phyloP scores from a whole-genome alignment of 768 basidiomycete species.

The Panaeolus papilionaceus region DNA sequence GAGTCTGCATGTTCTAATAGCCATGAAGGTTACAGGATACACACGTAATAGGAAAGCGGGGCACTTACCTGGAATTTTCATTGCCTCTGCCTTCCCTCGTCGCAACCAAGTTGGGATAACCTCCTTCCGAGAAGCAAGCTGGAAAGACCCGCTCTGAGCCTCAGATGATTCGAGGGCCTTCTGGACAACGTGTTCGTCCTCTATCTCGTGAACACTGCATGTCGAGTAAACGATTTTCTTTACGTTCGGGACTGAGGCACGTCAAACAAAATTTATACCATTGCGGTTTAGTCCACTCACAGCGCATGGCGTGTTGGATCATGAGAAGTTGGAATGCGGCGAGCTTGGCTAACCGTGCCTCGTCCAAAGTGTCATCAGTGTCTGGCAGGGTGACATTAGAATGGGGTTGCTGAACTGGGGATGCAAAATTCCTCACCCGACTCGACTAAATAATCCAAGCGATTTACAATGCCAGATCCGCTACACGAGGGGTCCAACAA shows the following conservation, averaged over 20 bases:
- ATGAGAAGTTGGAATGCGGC: slow-evolving; percentile 89
- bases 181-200: slow-evolving; percentile 92
- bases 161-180: slow-evolving; percentile 76
- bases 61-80: slow-evolving; percentile 57
- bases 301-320: slow-evolving; percentile 95
- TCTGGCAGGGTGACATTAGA: slow-evolving; percentile 33
- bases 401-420: not conserved
- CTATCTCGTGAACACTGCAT: slow-evolving; percentile 90
- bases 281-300: slow-evolving; percentile 47
- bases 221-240: slow-evolving; percentile 94
- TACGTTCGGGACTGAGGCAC: slow-evolving; percentile 70
- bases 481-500: slow-evolving; percentile 97
- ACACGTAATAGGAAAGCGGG: not conserved
- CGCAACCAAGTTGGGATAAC: slow-evolving; percentile 86
- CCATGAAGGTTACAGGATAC: no score
- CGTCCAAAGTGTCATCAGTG: slow-evolving; percentile 61
- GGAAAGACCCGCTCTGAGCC: slow-evolving; percentile 64
- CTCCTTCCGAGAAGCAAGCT: slow-evolving; percentile 65
- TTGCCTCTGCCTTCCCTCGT: slow-evolving; percentile 73
- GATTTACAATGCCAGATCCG: slow-evolving; percentile 91
- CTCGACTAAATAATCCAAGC: slow-evolving; percentile 84
- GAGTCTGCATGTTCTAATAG: slow-evolving; percentile 60
- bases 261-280: slow-evolving; percentile 24
- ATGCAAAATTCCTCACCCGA: slow-evolving; percentile 52
- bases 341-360: slow-evolving; percentile 82